phyloP scores from a whole-genome alignment of 208 protist genomes.

The Leishmania martiniquensis region DNA sequence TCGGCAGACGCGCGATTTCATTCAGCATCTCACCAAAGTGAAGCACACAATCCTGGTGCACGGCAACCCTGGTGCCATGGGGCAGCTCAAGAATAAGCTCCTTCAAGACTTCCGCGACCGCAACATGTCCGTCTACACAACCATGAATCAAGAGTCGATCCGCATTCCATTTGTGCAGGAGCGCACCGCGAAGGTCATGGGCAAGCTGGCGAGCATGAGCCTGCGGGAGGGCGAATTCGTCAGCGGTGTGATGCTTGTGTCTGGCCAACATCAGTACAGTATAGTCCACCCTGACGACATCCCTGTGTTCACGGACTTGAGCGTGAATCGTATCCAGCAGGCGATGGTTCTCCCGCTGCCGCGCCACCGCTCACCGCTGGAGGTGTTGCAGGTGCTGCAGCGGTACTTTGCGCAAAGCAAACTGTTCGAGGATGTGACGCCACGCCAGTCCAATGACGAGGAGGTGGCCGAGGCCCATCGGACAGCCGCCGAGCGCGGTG shows the following conservation, averaged over 20 bases:
- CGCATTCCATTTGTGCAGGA: conserved; percentile 94
- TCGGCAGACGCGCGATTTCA: conserved; percentile 91
- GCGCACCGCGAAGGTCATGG: conserved; percentile 93
- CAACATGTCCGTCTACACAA: conserved; percentile 89
- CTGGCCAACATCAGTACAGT: conserved; percentile 80
- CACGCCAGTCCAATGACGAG: conserved; percentile 19
- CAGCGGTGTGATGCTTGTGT: conserved; percentile 89
- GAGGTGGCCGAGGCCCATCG: conserved; percentile 21
- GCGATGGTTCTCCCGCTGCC: conserved; percentile 88
- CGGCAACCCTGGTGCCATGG: conserved; percentile 95
- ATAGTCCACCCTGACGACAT: conserved; percentile 89
- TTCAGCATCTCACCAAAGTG: conserved; percentile 72
- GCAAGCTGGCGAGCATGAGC: conserved; percentile 57
- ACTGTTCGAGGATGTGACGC: conserved; percentile 60
- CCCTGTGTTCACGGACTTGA: conserved; percentile 85
- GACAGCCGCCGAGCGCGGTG: conserved; percentile 22
- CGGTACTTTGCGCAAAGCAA: conserved; percentile 87
- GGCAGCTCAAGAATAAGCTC: conserved; percentile 93
- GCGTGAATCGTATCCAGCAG: conserved; percentile 79
- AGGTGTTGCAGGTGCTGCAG: conserved; percentile 81
- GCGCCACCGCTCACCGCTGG: conserved; percentile 64
- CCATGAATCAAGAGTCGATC: conserved; percentile 94
- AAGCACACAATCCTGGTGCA: conserved; percentile 96
- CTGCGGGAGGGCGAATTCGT: conserved; percentile 72
- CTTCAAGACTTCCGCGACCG: conserved; percentile 82